A percentile compares a stretch with the other conserved stretches of the same genome.
phyloP scores from a whole-genome alignment of 2,329 filamentous ascomycete genomes.

The Alternaria gansuensis region DNA sequence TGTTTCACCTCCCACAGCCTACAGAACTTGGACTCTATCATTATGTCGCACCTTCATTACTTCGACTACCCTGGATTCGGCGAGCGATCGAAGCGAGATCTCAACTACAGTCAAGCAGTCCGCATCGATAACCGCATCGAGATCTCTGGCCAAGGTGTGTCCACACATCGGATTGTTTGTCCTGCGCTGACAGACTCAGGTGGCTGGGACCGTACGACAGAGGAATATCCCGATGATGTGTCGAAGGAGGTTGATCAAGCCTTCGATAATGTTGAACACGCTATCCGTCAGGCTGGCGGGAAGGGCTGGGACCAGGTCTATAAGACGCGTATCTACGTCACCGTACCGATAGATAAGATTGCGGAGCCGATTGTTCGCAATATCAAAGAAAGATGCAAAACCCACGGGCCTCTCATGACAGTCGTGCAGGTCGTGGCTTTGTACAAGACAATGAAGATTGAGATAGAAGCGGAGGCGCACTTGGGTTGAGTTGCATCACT shows the following conservation, averaged over 20 bases:
- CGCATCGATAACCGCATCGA: conserved; percentile 39
- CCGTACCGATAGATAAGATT: conserved; percentile 23
- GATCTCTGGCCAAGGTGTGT: conserved; percentile 40
- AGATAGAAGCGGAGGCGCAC: conserved; percentile 39
- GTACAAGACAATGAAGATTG: conserved; percentile 36
- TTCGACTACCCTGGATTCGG: conserved; percentile 23
- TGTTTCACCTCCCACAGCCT: neutral
- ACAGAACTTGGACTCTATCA: neutral
- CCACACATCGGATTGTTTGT: neutral
- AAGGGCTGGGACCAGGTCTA: conserved; percentile 63
- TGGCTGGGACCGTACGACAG: conserved; percentile 38
- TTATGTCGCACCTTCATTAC: neutral
- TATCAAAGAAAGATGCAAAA: conserved; percentile 34
- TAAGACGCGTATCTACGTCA: conserved; percentile 34
- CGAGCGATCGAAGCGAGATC: conserved; percentile 29
- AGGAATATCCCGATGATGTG: conserved; percentile 31
- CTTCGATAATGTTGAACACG: conserved; percentile 65
- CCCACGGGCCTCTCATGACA: conserved; percentile 38
- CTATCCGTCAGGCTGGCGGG: conserved; percentile 61
- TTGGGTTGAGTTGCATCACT: conserved; percentile 10
- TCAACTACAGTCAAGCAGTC: conserved; percentile 40
- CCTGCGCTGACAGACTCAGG: conserved; percentile 21
- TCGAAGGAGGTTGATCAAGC: conserved; percentile 48
- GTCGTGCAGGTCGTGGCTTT: conserved; percentile 33
- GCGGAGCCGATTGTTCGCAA: conserved; percentile 26